These are phyloP conservation scores for Solanum bulbocastanum DNA, from an alignment of 257 asterid species.

Conservation along the genomic window DNA sequence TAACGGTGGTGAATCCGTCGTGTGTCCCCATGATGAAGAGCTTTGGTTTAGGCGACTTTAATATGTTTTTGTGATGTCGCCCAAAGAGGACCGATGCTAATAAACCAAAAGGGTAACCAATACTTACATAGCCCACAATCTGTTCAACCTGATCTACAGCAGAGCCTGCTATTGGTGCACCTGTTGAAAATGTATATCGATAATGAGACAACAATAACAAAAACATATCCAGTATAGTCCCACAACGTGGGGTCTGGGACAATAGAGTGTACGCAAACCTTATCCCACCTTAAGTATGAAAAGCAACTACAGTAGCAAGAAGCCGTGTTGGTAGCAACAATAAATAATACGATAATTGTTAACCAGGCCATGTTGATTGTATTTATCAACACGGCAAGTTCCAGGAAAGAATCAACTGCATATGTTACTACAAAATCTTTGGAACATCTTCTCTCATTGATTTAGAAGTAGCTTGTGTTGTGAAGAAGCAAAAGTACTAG, in stretches of 20 bases:
- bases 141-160: conserved; percentile 37
- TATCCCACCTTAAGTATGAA: not conserved
- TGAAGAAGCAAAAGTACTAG: not conserved
- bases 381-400: not conserved
- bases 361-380: not conserved
- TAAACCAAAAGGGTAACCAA: conserved; percentile 51
- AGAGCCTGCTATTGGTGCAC: conserved; percentile 60
- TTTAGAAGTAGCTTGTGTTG: not conserved
- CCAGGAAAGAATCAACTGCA: not conserved
- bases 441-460: not conserved
- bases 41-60: conserved; percentile 38
- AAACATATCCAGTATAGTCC: not conserved
- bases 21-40: conserved; percentile 50
- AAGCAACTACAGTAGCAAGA: not conserved
- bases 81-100: conserved; percentile 46
- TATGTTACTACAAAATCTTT: not conserved
- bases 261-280: not conserved
- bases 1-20: conserved; percentile 48
- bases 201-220: not conserved
- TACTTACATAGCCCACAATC: conserved; percentile 42
- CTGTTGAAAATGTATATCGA: conserved; percentile 7
- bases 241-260: not conserved
- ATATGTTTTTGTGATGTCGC: conserved; percentile 33
- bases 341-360: not conserved
- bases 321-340: not conserved